A percentile compares a stretch with the other conserved stretches of the same genome.
Evolutionary conservation across 805 yeast genomes (phyloP).

Genomic region (Metschnikowia lochheadii): DNA sequence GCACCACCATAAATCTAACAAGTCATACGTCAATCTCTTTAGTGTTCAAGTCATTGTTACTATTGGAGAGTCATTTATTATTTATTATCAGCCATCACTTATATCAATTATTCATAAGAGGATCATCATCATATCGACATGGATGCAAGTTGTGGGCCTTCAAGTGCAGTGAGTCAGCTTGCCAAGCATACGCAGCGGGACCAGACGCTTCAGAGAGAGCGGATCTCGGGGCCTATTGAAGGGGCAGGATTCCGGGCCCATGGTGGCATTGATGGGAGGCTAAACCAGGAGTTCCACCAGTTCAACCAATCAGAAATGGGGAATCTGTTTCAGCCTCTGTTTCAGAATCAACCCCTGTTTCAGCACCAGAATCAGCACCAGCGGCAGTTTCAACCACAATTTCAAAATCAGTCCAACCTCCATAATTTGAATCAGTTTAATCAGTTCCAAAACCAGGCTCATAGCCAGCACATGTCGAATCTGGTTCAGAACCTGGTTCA

Average conservation of each 20-base stretch:
- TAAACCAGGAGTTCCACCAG: conserved; percentile 38
- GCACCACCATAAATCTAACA: too few species aligned
- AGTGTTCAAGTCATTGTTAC: too few species aligned
- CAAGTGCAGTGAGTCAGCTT: conserved; percentile 42
- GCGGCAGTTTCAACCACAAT: conserved; percentile 8
- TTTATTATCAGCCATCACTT: too few species aligned
- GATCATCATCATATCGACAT: conserved; percentile 9
- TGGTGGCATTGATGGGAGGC: conserved; percentile 25
- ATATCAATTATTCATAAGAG: too few species aligned
- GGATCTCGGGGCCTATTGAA: conserved; percentile 6
- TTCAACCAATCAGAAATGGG: conserved; percentile 21
- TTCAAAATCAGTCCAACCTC: conserved; percentile 6
- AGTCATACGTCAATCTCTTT: too few species aligned
- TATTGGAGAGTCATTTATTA: too few species aligned
- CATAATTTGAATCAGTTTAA: not conserved
- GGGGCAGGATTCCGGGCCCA: conserved; percentile 17
- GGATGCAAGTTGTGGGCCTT: conserved; percentile 45
- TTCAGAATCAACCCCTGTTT: not conserved
- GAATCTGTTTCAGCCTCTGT: conserved; percentile 4
- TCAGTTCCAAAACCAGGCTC: not conserved
- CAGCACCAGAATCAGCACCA: not conserved
- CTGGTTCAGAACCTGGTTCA: conserved; percentile 13
- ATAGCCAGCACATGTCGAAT: conserved; percentile 1
- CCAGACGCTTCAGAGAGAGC: conserved; percentile 36
- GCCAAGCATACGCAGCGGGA: conserved; percentile 40